Conservation (phyloP, 2,329 filamentous ascomycete species). For the Xylaria sp. region DNA sequence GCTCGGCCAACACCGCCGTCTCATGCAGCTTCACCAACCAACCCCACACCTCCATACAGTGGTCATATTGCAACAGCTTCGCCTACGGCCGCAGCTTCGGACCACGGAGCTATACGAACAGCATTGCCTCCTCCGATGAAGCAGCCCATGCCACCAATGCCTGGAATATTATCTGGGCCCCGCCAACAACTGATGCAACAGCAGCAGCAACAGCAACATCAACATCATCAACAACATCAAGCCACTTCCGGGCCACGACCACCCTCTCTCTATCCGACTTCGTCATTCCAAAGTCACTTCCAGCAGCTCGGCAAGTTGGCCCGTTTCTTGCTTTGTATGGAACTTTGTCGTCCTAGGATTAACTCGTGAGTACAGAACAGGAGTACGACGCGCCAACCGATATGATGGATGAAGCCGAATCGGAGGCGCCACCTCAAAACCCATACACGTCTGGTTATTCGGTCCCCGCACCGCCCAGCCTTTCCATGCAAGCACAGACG, state of each 20-base stretch:
- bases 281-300: conserved; percentile 89
- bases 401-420: conserved; percentile 84
- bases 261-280: conserved; percentile 77
- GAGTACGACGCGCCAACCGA: conserved; percentile 93
- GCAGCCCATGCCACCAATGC: conserved; percentile 50
- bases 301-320: conserved; percentile 91
- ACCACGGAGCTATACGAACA: conserved; percentile 58
- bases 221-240: conserved; percentile 38
- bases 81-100: conserved; percentile 58
- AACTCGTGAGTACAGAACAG: conserved; percentile 82
- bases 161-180: conserved; percentile 49
- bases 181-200: conserved; percentile 51
- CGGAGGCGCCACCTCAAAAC: conserved; percentile 74
- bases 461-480: conserved; percentile 51
- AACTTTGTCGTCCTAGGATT: conserved; percentile 75
- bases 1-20: conserved; percentile 85
- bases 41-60: conserved; percentile 56
- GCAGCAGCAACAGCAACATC: conserved; percentile 43
- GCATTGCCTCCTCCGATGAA: conserved; percentile 55
- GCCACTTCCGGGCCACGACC: conserved; percentile 55
- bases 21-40: conserved; percentile 69
- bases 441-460: conserved; percentile 71
- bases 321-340: conserved; percentile 63
- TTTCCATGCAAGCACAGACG: conserved; percentile 52
- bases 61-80: conserved; percentile 54